Conservation (phyloP, 306 rosid genomes). For the Malus orientalis region DNA sequence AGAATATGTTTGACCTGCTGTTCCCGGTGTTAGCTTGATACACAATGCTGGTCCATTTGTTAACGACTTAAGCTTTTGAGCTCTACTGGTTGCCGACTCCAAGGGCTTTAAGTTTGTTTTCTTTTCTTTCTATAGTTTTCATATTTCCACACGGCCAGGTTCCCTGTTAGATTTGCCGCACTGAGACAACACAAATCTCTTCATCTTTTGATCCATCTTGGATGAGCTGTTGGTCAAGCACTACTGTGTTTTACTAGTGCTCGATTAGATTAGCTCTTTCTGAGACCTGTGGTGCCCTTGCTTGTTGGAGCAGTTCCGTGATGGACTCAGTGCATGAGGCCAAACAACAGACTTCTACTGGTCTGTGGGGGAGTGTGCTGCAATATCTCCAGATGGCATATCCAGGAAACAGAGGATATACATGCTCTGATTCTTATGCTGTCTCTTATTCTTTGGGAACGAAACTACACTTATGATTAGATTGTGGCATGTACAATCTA, state of each 20-base stretch:
- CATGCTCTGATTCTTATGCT: not conserved
- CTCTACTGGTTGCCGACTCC: not conserved
- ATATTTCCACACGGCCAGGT: not conserved
- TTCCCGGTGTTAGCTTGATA: not conserved
- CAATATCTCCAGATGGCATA: not conserved
- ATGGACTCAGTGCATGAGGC: not conserved
- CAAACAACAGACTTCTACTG: not conserved
- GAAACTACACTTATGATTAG: not conserved
- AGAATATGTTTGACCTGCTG: not conserved
- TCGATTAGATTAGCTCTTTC: not conserved
- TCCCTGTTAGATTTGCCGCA: not conserved
- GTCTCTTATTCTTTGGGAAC: not conserved
- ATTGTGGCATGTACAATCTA: not conserved
- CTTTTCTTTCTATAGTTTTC: not conserved
- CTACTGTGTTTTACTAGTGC: not conserved
- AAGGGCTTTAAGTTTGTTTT: not conserved
- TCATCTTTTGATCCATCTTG: not conserved
- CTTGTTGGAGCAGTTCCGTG: not conserved
- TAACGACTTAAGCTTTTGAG: not conserved
- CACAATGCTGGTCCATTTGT: not conserved
- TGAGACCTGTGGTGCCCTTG: not conserved
- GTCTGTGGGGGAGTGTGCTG: not conserved
- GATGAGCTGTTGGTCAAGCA: not conserved
- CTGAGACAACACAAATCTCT: not conserved
- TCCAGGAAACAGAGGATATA: not conserved